phyloP scores from a whole-genome alignment of 2,329 filamentous ascomycete genomes.

The Exophiala xenobiotica region DNA sequence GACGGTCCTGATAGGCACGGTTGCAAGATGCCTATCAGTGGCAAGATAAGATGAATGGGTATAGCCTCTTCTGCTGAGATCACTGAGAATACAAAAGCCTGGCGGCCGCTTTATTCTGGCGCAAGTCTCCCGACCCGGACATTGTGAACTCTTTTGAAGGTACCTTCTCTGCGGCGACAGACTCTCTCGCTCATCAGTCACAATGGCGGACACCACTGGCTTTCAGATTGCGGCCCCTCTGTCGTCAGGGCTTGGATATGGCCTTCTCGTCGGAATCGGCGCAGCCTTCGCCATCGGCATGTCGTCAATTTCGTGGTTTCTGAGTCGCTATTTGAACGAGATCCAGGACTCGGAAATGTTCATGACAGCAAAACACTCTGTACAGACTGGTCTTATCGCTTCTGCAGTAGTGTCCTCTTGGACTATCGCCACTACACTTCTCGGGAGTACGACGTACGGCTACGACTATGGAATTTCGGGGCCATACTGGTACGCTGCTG shows the following conservation, averaged over 20 bases:
- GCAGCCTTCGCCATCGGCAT: conserved; percentile 45
- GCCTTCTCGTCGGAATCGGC: conserved; percentile 51
- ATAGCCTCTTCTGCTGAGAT: neutral
- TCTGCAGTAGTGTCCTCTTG: conserved; percentile 85
- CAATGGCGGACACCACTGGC: conserved; percentile 9
- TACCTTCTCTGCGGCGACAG: no score
- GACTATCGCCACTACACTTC: conserved; percentile 59
- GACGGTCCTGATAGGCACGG: neutral
- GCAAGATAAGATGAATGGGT: neutral
- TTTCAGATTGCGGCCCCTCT: conserved; percentile 16
- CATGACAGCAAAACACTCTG: conserved; percentile 78
- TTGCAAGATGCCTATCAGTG: neutral
- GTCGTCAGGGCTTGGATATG: conserved; percentile 46
- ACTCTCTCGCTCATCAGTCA: neutral
- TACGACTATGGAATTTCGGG: conserved; percentile 66
- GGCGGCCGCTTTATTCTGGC: neutral
- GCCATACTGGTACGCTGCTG: neutral
- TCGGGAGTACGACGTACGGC: conserved; percentile 74
- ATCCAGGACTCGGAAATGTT: conserved; percentile 90
- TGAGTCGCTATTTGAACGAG: conserved; percentile 38
- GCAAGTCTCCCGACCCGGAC: no score
- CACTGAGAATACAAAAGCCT: neutral
- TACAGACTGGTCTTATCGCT: conserved; percentile 83
- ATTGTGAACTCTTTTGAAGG: no score
- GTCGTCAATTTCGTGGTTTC: conserved; percentile 35